Base-by-base conservation (phyloP, 2,329 filamentous ascomycete species). In the Metarhizium guizhouense region DNA sequence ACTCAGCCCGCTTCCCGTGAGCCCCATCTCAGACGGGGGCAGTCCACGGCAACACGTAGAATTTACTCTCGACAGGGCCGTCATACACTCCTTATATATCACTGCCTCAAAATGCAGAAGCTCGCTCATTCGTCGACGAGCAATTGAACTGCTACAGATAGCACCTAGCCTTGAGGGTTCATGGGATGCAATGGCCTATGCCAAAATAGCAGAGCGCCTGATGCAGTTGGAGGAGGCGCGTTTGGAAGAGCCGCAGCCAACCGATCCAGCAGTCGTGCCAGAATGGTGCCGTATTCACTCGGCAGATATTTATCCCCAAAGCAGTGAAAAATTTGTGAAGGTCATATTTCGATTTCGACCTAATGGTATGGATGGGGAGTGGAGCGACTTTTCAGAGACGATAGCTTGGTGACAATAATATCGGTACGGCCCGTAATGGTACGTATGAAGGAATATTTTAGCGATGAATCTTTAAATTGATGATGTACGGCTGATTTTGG, bases 41-140 rank as follows among this genome's bases (percentile, higher is more conserved):
- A 13, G 50, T 10, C 45, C 53, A 5, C 38, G 38, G 16, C 52
- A 48, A 11, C 10, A 20, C 13, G 42, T 29, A 34, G 51, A 52
- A 48, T 56, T 58, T 25, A 47, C 49, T 32, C 56, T 60, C 52
- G 56, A 58, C 47, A 57, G 58, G 58, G 56, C 52, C 30, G 51
- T 58, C 51, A 57, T 61, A 13, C 53, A 60, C 32, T 56, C 59
- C 2, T 56, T 61, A 6, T 61, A 58, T 52, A 48, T 57, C 6
- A 56, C 56, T 14, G 59, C 56, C 42, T 55, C 45, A 18, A 61
- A 61, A 54, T 61, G 58, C 50, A 51, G 59, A 10, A 53, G 55
- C 20, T 58, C 59, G 4, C 30, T 47, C 4, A 58, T 52, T 6
- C 56, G 58, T 4, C 54, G 57, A n/a, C 54, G 56, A 29, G 60